Evolutionary conservation across 805 yeast species (phyloP).

Genomic region (Cyberlindnera maclurae): DNA sequence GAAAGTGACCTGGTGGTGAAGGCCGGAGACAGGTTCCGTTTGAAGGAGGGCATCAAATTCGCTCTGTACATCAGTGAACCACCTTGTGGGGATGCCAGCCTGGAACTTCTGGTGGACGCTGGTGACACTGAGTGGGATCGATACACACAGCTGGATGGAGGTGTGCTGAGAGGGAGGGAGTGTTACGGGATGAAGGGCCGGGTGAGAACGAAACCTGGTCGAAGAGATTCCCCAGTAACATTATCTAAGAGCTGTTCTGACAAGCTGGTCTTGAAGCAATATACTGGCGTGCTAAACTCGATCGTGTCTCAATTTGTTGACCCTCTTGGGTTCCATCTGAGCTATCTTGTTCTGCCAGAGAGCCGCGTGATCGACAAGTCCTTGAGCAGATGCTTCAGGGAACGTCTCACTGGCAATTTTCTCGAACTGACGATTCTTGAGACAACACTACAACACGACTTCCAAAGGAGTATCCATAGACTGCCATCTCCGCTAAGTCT

Average conservation of each 20-base stretch:
- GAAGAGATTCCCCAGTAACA: constrained; percentile 67
- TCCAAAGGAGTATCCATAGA: constrained; percentile 4
- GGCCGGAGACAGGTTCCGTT: constrained; percentile 16
- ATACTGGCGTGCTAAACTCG: constrained; percentile 44
- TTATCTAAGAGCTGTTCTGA: constrained; percentile 86
- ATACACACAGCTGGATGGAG: constrained; percentile 8
- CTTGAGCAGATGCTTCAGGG: constrained; percentile 14
- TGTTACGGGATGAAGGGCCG: constrained; percentile 48
- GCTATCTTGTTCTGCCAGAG: constrained; percentile 43
- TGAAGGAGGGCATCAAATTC: constrained; percentile 35
- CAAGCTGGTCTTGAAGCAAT: constrained; percentile 62
- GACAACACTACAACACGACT: constrained; percentile 10
- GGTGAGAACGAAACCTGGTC: constrained; percentile 90
- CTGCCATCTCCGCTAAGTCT: constrained; percentile 25
- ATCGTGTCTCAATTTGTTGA: constrained; percentile 31
- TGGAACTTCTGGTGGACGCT: constrained; percentile 35
- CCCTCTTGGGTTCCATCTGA: constrained; percentile 32
- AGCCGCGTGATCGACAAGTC: constrained; percentile 17
- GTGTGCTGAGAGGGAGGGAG: constrained; percentile 54
- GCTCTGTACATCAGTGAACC: constrained; percentile 64
- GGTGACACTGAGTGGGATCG: constrained; percentile 19
- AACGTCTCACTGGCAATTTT: constrained; percentile 6
- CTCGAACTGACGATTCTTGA: constrained; percentile 2
- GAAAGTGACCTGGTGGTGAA: constrained; percentile 11
- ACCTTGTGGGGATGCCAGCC: constrained; percentile 90